Evolutionary conservation across 345 rosid species (phyloP).

Genomic region (Ceriops tagal): DNA sequence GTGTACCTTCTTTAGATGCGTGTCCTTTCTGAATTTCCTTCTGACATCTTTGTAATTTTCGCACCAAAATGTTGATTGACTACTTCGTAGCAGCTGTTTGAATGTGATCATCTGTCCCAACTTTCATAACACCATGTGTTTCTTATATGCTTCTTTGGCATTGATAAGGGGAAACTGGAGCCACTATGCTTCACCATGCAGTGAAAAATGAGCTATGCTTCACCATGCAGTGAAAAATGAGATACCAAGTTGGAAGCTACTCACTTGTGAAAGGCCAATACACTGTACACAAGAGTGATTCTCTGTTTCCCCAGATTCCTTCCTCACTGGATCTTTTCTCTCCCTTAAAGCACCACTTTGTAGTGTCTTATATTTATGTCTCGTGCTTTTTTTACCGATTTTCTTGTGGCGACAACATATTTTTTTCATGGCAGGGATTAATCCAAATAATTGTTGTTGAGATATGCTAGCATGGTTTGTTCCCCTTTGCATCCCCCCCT

Average conservation of each 20-base stretch:
- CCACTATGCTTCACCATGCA: constrained; percentile 91
- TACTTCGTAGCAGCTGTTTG: not conserved
- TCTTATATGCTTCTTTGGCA: constrained; percentile 20
- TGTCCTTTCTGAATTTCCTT: not conserved
- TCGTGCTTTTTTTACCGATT: too few species aligned
- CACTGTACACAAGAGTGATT: constrained; percentile 79
- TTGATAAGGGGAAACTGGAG: constrained; percentile 86
- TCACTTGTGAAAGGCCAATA: constrained; percentile 95
- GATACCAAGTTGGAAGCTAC: constrained; percentile 94
- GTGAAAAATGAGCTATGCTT: constrained; percentile 89
- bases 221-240: constrained; percentile 86
- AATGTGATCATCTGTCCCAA: not conserved
- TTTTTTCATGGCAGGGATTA: too few species aligned
- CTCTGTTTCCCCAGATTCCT: too few species aligned
- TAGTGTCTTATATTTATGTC: too few species aligned
- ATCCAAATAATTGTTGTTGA: too few species aligned
- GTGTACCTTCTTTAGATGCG: constrained; percentile 16
- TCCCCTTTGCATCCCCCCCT: too few species aligned
- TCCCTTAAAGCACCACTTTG: too few species aligned
- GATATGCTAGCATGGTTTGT: too few species aligned
- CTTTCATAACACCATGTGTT: not conserved
- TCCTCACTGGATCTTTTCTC: too few species aligned
- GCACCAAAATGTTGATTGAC: not conserved
- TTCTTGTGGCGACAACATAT: too few species aligned
- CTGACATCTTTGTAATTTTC: constrained; percentile 1